These are phyloP conservation scores for Przewalskia tangutica DNA, from an alignment of 257 asterid species.

Conservation along the genomic window DNA sequence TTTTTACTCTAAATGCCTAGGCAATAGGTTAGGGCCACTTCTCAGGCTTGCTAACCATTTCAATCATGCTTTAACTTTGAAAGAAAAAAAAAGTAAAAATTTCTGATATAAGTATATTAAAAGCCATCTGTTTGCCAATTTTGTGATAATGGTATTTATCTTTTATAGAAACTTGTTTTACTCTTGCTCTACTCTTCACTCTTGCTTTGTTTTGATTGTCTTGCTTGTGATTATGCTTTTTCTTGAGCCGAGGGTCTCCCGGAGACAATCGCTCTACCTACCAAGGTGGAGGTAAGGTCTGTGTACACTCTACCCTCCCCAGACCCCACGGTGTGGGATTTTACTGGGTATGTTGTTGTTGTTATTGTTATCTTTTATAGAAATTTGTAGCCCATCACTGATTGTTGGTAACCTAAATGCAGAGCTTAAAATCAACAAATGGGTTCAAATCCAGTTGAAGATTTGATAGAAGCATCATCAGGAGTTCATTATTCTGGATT, in stretches of 20 bases:
- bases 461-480: conserved; percentile 79
- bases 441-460: conserved; percentile 89
- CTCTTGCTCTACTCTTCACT: too few relatives aligned
- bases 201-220: too few relatives aligned
- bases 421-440: conserved; percentile 28
- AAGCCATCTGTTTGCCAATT: neutral
- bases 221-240: too few relatives aligned
- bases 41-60: neutral
- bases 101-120: neutral
- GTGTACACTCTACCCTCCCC: too few relatives aligned
- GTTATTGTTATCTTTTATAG: too few relatives aligned
- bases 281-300: too few relatives aligned
- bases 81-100: neutral
- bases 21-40: neutral
- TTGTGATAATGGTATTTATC: neutral
- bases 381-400: conserved; percentile 1
- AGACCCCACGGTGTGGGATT: too few relatives aligned
- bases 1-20: neutral
- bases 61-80: neutral
- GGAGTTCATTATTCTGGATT: conserved; percentile 94
- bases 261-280: too few relatives aligned
- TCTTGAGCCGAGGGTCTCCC: too few relatives aligned
- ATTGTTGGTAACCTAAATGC: conserved; percentile 2
- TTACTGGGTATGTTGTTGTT: too few relatives aligned
- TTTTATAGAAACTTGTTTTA: conserved; percentile 9